Percentiles rank a stretch among this genome's conserved stretches.
phyloP scores from a whole-genome alignment of 805 yeast species.

The Isabelozyma pseudorhagii region DNA sequence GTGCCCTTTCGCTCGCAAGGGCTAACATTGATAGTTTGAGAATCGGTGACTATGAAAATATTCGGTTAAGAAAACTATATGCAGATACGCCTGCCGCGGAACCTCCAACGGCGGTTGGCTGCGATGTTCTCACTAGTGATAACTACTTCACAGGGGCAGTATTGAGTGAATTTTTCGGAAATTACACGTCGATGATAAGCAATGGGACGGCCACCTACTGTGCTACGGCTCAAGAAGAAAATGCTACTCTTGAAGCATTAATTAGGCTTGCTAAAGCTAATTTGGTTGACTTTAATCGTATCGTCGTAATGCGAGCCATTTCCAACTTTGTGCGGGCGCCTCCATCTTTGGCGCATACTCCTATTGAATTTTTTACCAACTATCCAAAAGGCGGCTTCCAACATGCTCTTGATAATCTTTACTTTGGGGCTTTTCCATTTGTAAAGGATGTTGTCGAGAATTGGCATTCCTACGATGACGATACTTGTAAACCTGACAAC shows the following conservation, averaged over 20 bases:
- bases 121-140: slow-evolving; percentile 63
- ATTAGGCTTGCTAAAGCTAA: slow-evolving; percentile 52
- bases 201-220: slow-evolving; percentile 61
- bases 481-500: slow-evolving; percentile 42
- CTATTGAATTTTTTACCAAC: slow-evolving; percentile 49
- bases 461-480: slow-evolving; percentile 40
- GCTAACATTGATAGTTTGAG: slow-evolving; percentile 29
- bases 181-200: slow-evolving; percentile 47
- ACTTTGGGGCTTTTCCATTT: slow-evolving; percentile 51
- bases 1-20: slow-evolving; percentile 51
- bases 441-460: slow-evolving; percentile 49
- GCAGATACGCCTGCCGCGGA: slow-evolving; percentile 47
- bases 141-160: slow-evolving; percentile 55
- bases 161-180: slow-evolving; percentile 48
- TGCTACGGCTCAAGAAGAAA: slow-evolving; percentile 65
- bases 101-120: slow-evolving; percentile 45
- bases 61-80: slow-evolving; percentile 46
- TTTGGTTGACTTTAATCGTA: slow-evolving; percentile 53
- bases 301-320: slow-evolving; percentile 58
- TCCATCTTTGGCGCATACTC: slow-evolving; percentile 36
- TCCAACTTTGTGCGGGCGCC: slow-evolving; percentile 59
- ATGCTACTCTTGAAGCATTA: slow-evolving; percentile 61
- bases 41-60: slow-evolving; percentile 45
- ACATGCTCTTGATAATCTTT: slow-evolving; percentile 50
- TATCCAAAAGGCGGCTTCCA: slow-evolving; percentile 49